Evolutionary conservation across 306 rosid genomes (phyloP).

Genomic region (Luffa aegyptiaca): DNA sequence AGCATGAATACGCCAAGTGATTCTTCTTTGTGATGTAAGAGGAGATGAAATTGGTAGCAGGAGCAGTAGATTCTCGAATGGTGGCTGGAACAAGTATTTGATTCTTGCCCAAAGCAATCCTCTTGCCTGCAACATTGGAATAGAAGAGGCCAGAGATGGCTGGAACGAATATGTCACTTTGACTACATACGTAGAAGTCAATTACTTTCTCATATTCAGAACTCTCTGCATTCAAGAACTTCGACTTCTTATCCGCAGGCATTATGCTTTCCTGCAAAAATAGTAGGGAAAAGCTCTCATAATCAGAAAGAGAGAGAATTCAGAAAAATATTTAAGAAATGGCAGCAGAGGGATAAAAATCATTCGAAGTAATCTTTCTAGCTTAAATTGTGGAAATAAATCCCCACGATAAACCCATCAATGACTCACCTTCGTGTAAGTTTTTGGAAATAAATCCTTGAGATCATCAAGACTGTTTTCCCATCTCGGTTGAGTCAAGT

Average conservation of each 20-base stretch:
- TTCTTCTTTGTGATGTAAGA: conserved; percentile 80
- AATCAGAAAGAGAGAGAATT: background rate
- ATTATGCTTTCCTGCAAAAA: conserved; percentile 71
- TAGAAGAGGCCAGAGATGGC: conserved; percentile 93
- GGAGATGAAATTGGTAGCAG: conserved; percentile 60
- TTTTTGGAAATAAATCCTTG: conserved; percentile 84
- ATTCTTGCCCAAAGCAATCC: conserved; percentile 67
- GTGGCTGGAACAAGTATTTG: conserved; percentile 75
- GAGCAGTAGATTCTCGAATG: conserved; percentile 47
- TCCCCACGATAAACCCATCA: background rate
- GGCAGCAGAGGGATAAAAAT: background rate
- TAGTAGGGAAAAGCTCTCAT: background rate
- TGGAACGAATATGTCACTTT: conserved; percentile 77
- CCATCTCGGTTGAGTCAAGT: conserved; percentile 93
- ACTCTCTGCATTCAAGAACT: conserved; percentile 53
- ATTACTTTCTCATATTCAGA: conserved; percentile 82
- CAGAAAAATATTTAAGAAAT: background rate
- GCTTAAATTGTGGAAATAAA: background rate
- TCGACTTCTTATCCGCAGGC: conserved; percentile 77
- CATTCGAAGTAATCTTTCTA: background rate
- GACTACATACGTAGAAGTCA: conserved; percentile 64
- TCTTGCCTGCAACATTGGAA: conserved; percentile 89
- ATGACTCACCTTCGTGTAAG: conserved; percentile 66
- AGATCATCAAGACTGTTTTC: conserved; percentile 71
- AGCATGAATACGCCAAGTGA: conserved; percentile 92